Conservation (phyloP, 2,329 filamentous ascomycete genomes). For the Bipolaris cookei region DNA sequence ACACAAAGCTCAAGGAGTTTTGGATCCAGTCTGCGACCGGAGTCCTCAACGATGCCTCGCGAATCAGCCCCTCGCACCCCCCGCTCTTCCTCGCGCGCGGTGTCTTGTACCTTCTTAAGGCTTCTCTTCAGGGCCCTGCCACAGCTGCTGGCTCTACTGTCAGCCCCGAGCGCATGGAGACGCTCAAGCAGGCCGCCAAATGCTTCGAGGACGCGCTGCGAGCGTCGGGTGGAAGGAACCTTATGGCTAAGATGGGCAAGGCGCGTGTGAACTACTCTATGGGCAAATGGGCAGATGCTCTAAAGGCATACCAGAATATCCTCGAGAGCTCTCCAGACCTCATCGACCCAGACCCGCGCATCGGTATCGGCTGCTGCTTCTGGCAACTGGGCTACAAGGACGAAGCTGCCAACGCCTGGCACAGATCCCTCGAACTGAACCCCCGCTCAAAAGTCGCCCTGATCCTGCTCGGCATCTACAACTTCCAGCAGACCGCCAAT, state of each 20-base stretch:
- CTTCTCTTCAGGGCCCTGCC: slow-evolving; percentile 79
- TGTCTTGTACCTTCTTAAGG: slow-evolving; percentile 84
- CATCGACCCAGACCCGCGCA: slow-evolving; percentile 90
- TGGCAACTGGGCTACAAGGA: slow-evolving; percentile 97
- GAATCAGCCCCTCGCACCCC: slow-evolving; percentile 89
- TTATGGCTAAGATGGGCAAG: slow-evolving; percentile 90
- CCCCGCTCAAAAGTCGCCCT: slow-evolving; percentile 88
- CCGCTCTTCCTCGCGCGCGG: slow-evolving; percentile 91
- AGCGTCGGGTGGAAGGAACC: slow-evolving; percentile 82
- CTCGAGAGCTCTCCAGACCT: slow-evolving; percentile 84
- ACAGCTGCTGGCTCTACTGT: slow-evolving; percentile 71
- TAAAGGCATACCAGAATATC: slow-evolving; percentile 85
- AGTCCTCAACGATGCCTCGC: slow-evolving; percentile 91
- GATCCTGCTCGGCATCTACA: slow-evolving; percentile 86
- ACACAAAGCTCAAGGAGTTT: slow-evolving; percentile 88
- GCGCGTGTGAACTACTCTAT: slow-evolving; percentile 86
- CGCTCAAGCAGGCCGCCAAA: slow-evolving; percentile 83
- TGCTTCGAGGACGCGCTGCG: slow-evolving; percentile 93
- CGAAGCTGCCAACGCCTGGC: slow-evolving; percentile 89
- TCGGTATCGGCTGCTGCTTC: slow-evolving; percentile 95
- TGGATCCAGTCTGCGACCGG: slow-evolving; percentile 90
- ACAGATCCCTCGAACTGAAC: slow-evolving; percentile 80
- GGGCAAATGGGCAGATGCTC: slow-evolving; percentile 81
- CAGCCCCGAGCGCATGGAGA: slow-evolving; percentile 73
- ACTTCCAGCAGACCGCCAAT: slow-evolving; percentile 84